These are phyloP conservation scores for Diaporthe aspalathi DNA, from an alignment of 2,329 filamentous ascomycete species.

Conservation along the genomic window DNA sequence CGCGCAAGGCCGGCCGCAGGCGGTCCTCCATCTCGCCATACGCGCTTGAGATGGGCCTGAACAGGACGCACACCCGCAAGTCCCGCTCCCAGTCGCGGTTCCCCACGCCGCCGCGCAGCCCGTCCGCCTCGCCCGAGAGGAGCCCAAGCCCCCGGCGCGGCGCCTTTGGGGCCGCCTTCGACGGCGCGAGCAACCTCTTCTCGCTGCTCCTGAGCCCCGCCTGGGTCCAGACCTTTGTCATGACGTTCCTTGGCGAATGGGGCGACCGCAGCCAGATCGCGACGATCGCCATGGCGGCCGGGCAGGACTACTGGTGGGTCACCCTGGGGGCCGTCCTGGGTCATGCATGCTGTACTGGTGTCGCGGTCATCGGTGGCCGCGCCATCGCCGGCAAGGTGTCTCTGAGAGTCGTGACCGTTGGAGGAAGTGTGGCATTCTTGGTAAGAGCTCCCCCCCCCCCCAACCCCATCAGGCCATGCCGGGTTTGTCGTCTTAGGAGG, in stretches of 20 bases:
- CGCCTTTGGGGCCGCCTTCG: constrained; percentile 54
- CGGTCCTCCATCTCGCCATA: constrained; percentile 80
- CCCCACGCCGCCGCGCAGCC: constrained; percentile 82
- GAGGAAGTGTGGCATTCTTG: constrained; percentile 50
- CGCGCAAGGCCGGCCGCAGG: constrained; percentile 73
- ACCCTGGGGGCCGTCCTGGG: constrained; percentile 88
- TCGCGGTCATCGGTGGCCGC: constrained; percentile 90
- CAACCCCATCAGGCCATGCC: constrained; percentile 47
- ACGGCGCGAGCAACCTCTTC: constrained; percentile 85
- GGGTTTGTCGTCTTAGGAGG: too few species aligned
- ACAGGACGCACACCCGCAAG: constrained; percentile 65
- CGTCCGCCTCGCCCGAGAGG: constrained; percentile 79
- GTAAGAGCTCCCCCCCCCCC: constrained; percentile 75
- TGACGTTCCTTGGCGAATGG: constrained; percentile 99
- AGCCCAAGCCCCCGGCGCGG: constrained; percentile 62
- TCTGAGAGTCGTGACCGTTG: constrained; percentile 73
- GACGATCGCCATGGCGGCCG: constrained; percentile 98
- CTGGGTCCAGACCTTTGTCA: constrained; percentile 98
- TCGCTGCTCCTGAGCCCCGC: constrained; percentile 91
- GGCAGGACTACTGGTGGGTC: constrained; percentile 99
- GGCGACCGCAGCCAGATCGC: constrained; percentile 97
- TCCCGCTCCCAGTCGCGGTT: constrained; percentile 80
- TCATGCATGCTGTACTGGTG: constrained; percentile 89
- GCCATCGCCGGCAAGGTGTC: constrained; percentile 95
- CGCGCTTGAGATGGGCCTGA: constrained; percentile 82